Evolutionary conservation across 2,329 filamentous ascomycete genomes (phyloP).

Genomic region (Balansia obtecta): DNA sequence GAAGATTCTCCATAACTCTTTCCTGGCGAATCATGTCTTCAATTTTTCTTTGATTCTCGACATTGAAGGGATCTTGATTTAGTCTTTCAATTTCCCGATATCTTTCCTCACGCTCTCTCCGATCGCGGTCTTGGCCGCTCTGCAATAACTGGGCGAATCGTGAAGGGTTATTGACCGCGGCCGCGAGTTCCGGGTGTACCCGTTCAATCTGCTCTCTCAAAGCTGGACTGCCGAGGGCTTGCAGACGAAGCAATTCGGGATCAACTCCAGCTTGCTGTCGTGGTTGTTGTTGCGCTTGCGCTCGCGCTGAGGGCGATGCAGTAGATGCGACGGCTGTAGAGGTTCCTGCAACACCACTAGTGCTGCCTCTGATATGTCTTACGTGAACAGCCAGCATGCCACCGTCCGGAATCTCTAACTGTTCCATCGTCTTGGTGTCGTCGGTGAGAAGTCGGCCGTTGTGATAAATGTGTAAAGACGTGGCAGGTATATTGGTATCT

Average conservation of each 20-base stretch:
- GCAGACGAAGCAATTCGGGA: constrained; percentile 70
- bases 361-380: constrained; percentile 40
- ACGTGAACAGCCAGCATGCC: constrained; percentile 90
- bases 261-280: constrained; percentile 38
- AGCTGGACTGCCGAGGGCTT: constrained; percentile 66
- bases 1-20: constrained; percentile 85
- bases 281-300: constrained; percentile 20
- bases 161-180: constrained; percentile 60
- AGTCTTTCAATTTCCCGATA: constrained; percentile 72
- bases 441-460: constrained; percentile 73
- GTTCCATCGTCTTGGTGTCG: constrained; percentile 67
- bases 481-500: constrained; percentile 62
- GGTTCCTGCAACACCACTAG: constrained; percentile 9
- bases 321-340: constrained; percentile 18
- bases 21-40: constrained; percentile 96
- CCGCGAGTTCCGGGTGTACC: constrained; percentile 64
- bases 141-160: constrained; percentile 64
- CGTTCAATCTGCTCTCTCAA: constrained; percentile 58
- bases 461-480: constrained; percentile 75
- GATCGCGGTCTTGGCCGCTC: constrained; percentile 56
- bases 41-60: constrained; percentile 82
- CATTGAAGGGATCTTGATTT: constrained; percentile 89
- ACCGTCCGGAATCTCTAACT: constrained; percentile 70
- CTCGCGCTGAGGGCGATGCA: constrained; percentile 21
- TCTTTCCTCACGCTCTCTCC: constrained; percentile 61